Evolutionary conservation across 164 flowering plant species (phyloP).

Genomic region (Umbilicus rupestris): DNA sequence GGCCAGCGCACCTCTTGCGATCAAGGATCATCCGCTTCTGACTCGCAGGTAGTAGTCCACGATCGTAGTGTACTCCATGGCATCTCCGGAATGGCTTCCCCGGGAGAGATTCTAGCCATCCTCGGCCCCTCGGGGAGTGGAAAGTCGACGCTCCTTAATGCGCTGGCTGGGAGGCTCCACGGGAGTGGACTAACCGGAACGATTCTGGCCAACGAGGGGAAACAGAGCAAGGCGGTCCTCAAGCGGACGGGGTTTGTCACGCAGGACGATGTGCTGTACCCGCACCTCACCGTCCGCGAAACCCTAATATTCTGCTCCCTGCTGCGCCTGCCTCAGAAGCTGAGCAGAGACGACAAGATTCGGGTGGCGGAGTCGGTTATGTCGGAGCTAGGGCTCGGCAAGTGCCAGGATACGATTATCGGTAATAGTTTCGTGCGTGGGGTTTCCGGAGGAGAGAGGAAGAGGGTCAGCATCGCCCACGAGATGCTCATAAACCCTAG

Average conservation of each 20-base stretch:
- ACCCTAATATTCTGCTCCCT: constrained; percentile 65
- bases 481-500: constrained; percentile 85
- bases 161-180: constrained; percentile 58
- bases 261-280: constrained; percentile 82
- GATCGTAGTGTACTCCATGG: constrained; percentile 49
- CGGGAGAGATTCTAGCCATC: constrained; percentile 76
- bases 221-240: constrained; percentile 21
- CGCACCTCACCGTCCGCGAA: constrained; percentile 78
- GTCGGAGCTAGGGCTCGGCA: constrained; percentile 51
- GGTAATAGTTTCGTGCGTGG: constrained; percentile 67
- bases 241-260: constrained; percentile 70
- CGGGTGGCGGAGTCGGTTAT: constrained; percentile 52
- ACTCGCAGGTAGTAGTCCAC: constrained; percentile 9
- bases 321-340: constrained; percentile 44
- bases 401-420: constrained; percentile 61
- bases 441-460: constrained; percentile 83
- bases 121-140: constrained; percentile 96
- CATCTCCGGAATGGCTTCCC: constrained; percentile 62
- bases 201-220: constrained; percentile 41
- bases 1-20: constrained; percentile 5
- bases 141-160: constrained; percentile 74
- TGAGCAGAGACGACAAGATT: constrained; percentile 32
- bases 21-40: constrained; percentile 3
- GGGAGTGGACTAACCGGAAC: constrained; percentile 44
- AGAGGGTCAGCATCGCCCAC: constrained; percentile 73